phyloP scores from a whole-genome alignment of 2,329 filamentous ascomycete species.

The Leptodontidium sp. region DNA sequence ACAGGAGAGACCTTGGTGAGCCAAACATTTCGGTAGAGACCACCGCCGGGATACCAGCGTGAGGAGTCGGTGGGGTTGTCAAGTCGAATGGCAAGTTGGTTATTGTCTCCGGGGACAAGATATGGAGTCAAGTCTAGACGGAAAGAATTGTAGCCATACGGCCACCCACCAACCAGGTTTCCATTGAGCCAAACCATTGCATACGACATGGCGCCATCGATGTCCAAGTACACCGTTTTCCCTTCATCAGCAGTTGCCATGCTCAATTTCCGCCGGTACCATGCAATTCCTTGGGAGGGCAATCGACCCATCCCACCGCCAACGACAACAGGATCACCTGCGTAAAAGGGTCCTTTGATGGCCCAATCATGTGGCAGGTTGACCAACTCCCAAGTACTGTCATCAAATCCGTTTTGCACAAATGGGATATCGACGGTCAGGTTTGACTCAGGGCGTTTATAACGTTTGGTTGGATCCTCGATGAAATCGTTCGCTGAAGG shows the following conservation, averaged over 20 bases:
- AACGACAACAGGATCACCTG: conserved; percentile 34
- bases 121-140: conserved; percentile 59
- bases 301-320: conserved; percentile 53
- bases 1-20: conserved; percentile 56
- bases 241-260: conserved; percentile 46
- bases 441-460: too few species aligned
- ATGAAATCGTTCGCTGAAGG: too few species aligned
- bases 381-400: neutral
- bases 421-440: too few species aligned
- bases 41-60: conserved; percentile 63
- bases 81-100: conserved; percentile 56
- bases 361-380: conserved; percentile 59
- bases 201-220: conserved; percentile 35
- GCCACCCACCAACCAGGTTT: conserved; percentile 32
- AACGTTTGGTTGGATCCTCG: too few species aligned
- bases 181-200: conserved; percentile 34
- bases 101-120: conserved; percentile 48
- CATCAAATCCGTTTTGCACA: too few species aligned
- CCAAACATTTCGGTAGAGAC: conserved; percentile 63
- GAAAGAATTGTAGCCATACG: conserved; percentile 49
- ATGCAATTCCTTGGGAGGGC: conserved; percentile 60
- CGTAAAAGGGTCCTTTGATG: conserved; percentile 54
- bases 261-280: conserved; percentile 57
- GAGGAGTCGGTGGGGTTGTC: conserved; percentile 58
- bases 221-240: conserved; percentile 54